Evolutionary conservation across 495 filamentous ascomycete species (phyloP).

Genomic region (Aspergillus ostianus): DNA sequence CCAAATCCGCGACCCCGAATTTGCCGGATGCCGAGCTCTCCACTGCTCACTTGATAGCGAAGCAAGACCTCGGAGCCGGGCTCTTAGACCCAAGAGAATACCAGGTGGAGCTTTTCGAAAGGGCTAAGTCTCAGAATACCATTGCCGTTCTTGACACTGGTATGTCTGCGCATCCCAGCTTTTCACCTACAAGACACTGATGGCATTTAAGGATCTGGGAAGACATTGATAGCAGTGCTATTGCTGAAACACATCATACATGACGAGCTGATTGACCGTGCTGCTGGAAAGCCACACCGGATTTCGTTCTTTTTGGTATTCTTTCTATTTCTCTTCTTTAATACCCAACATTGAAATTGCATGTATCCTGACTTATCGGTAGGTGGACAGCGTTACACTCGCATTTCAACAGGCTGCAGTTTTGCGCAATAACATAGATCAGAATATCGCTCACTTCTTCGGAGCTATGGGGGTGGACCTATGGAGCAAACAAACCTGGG

Average conservation of each 20-base stretch:
- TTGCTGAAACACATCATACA: constrained; percentile 77
- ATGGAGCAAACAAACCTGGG: constrained; percentile 68
- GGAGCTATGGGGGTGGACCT: constrained; percentile 69
- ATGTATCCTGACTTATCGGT: constrained; percentile 10
- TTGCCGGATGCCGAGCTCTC: constrained; percentile 31
- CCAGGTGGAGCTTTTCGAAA: constrained; percentile 88
- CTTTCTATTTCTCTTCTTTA: not conserved
- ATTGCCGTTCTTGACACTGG: constrained; percentile 97
- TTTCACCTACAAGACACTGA: constrained; percentile 5
- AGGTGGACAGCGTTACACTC: constrained; percentile 85
- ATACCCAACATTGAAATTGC: constrained; percentile 24
- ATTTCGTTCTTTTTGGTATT: constrained; percentile 77
- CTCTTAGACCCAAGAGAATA: constrained; percentile 82
- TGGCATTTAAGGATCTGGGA: constrained; percentile 71
- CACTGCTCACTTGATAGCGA: constrained; percentile 43
- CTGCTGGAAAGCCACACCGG: constrained; percentile 54
- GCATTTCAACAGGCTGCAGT: constrained; percentile 90
- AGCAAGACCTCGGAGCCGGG: constrained; percentile 33
- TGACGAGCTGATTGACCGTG: constrained; percentile 72
- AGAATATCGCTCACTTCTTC: constrained; percentile 73
- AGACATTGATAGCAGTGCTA: constrained; percentile 91
- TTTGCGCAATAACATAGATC: constrained; percentile 78
- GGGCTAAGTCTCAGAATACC: constrained; percentile 80
- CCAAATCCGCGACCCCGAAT: constrained; percentile 20
- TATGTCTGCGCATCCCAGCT: constrained; percentile 23